Evolutionary conservation across 352 stramenopile genomes (phyloP).

Genomic region (Pythium sp.): DNA sequence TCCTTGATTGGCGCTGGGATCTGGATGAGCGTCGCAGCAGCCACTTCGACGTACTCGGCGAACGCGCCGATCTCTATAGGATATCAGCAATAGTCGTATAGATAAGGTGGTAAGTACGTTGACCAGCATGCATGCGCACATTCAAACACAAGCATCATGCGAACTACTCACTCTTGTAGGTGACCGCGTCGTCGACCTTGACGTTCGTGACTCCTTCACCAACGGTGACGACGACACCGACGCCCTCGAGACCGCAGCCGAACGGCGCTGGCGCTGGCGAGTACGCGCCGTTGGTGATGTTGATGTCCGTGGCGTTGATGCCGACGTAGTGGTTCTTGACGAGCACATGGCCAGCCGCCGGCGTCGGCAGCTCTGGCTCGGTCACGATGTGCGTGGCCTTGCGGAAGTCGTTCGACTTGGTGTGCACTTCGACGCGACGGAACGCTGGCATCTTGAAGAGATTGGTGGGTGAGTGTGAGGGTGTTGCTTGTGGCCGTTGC

Average conservation of each 20-base stretch:
- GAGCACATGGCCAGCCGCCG: too few relatives aligned
- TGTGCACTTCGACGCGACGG: conserved; percentile 41
- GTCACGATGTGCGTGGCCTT: conserved; percentile 35
- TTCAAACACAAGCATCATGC: too few relatives aligned
- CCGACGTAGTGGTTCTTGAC: too few relatives aligned
- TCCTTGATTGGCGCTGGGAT: too few relatives aligned
- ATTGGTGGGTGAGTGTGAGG: not conserved
- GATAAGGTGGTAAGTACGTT: too few relatives aligned
- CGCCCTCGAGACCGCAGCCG: conserved; percentile 25
- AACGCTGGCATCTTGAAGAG: conserved; percentile 28
- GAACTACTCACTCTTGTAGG: too few relatives aligned
- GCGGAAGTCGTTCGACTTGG: conserved; percentile 40
- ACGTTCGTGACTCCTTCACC: conserved; percentile 42
- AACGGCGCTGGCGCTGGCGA: conserved; percentile 38
- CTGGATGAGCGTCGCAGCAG: conserved; percentile 28
- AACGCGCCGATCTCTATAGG: conserved; percentile 52
- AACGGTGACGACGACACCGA: conserved; percentile 24
- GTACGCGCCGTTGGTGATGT: too few relatives aligned
- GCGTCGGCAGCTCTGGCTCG: not conserved
- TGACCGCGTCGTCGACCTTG: conserved; percentile 41
- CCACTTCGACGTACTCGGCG: conserved; percentile 45
- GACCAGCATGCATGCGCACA: too few relatives aligned
- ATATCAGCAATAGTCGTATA: too few relatives aligned
- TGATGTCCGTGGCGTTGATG: too few relatives aligned
- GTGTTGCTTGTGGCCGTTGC: not conserved